Base-by-base conservation (phyloP, 2,329 filamentous ascomycete genomes). In the Exophiala spinifera region DNA sequence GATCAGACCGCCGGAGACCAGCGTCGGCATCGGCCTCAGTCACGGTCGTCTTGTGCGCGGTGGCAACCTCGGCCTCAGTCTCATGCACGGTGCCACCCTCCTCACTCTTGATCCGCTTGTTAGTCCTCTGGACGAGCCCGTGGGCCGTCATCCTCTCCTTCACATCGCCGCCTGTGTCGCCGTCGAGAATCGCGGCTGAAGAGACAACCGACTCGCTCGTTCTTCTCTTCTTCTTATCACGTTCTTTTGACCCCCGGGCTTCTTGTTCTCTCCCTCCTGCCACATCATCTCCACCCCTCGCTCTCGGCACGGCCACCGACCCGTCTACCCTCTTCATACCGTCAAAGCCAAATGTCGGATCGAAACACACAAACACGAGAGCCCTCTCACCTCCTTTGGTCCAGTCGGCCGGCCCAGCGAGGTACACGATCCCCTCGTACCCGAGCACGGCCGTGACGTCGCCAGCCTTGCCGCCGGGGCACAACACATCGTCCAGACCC, bases 341-440 rank as follows among this genome's bases (percentile, higher is more conserved):
- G 2, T 66, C 61, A 25, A 71, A 63, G 34, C 63, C 63, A 37
- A 72, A 66, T 2, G 62, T 56, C 0, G 72, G 72, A 55, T 74
- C 72, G 52, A 74, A 74, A 47, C 66, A 72, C 51, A 74, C 66
- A 36, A 73, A 63, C 7, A 74, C 59, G 19, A 74, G 62, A 2
- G 70, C 68, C 40, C 69, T 62, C 25, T 69, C 60, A 5, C 51
- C 60, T 45, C 25, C 40, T 2, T 52, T 50, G 1, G 55, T 40
- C 1, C 65, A 50, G 4, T 61, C 65, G 23, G 48, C 57, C 3
- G 65, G 63, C 6, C 71, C 63, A 6, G 71, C 65, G 1, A 70
- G 70, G 54, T 75, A 75, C 15, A 74, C 53, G 15, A 75, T 60
- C 1, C 72, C 71, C 11, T 72, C 67, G 39, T 75, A 72, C 19